Evolutionary conservation across 352 stramenopile genomes (phyloP).

Genomic region (Sclerospora graminicola): DNA sequence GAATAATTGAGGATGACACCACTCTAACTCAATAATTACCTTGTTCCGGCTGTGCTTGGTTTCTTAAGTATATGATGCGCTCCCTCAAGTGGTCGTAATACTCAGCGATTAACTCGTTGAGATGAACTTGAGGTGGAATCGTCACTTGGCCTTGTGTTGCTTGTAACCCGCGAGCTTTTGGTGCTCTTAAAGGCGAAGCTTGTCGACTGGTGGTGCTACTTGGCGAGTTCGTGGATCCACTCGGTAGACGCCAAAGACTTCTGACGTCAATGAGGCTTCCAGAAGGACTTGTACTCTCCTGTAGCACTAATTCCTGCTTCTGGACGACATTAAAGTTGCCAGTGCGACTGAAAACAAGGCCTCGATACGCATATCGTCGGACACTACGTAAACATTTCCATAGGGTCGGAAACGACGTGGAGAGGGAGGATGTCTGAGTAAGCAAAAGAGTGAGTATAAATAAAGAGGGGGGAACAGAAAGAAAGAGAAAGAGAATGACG

Average conservation of each 20-base stretch:
- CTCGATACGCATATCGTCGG: constrained; percentile 60
- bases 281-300: constrained; percentile 15
- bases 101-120: constrained; percentile 43
- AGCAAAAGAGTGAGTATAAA: background rate
- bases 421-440: constrained; percentile 37
- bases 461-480: too few relatives aligned
- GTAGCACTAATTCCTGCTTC: constrained; percentile 43
- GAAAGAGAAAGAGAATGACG: too few relatives aligned
- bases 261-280: constrained; percentile 9
- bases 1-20: too few relatives aligned
- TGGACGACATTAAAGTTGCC: constrained; percentile 60
- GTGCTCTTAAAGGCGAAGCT: constrained; percentile 20
- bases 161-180: constrained; percentile 33
- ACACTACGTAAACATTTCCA: constrained; percentile 74
- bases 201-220: constrained; percentile 27
- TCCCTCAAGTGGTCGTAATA: constrained; percentile 57
- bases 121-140: constrained; percentile 41
- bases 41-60: constrained; percentile 9
- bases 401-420: constrained; percentile 47
- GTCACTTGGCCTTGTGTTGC: constrained; percentile 54
- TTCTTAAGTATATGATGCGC: constrained; percentile 27
- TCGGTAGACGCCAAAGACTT: constrained; percentile 37
- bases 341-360: constrained; percentile 65
- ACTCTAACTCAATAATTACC: background rate
- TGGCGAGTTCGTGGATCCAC: constrained; percentile 31